Conservation (phyloP, 2,329 filamentous ascomycete species). For the Venturia effusa region DNA sequence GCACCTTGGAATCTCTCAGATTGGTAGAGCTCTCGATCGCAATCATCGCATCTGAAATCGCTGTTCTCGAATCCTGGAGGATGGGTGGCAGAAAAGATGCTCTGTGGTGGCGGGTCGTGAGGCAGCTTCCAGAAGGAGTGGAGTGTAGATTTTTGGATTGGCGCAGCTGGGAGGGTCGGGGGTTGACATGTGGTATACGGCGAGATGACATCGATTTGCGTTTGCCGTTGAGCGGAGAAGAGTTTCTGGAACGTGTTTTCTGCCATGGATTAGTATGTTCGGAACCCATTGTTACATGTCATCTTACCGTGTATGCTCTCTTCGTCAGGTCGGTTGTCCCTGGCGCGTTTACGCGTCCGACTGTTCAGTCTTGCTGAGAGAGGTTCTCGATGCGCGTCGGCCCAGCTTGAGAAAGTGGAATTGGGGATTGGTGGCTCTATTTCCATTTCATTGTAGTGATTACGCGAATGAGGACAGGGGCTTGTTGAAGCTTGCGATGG, state of each 20-base stretch:
- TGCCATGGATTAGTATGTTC: slow-evolving; percentile 15
- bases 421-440: slow-evolving; percentile 15
- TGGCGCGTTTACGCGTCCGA: slow-evolving; percentile 48
- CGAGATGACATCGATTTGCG: slow-evolving; percentile 10
- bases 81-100: slow-evolving; percentile 14
- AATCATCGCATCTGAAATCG: slow-evolving; percentile 32
- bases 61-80: slow-evolving; percentile 10
- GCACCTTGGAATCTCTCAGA: slow-evolving; percentile 19
- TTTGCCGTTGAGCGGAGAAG: slow-evolving; percentile 31
- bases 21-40: slow-evolving; percentile 24
- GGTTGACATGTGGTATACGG: slow-evolving; percentile 14
- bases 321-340: slow-evolving; percentile 48
- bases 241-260: slow-evolving; percentile 35
- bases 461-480: slow-evolving; percentile 9
- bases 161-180: slow-evolving; percentile 15
- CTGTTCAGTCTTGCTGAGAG: slow-evolving; percentile 34
- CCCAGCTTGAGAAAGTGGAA: slow-evolving; percentile 18
- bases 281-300: slow-evolving; percentile 7
- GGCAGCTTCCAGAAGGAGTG: slow-evolving; percentile 37
- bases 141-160: slow-evolving; percentile 32
- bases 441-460: slow-evolving; percentile 18
- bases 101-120: slow-evolving; percentile 20
- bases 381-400: slow-evolving; percentile 20
- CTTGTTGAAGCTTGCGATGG: slow-evolving; percentile 15
- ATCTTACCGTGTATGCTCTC: slow-evolving; percentile 42